phyloP scores from a whole-genome alignment of 2,329 filamentous ascomycete species.

The Cytospora schulzeri region DNA sequence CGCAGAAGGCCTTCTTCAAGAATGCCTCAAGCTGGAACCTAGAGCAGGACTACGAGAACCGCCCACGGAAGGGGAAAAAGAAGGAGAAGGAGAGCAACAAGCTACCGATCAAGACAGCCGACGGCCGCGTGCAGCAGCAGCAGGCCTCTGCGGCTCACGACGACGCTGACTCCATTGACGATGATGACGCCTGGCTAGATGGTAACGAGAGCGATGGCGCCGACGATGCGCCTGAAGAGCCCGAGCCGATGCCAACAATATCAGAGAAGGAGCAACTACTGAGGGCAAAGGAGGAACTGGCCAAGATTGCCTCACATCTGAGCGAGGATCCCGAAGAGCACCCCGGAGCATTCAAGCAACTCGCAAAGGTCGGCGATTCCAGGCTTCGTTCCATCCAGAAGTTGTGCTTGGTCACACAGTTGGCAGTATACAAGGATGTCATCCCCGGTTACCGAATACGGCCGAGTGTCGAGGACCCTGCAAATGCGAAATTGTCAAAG shows the following conservation, averaged over 20 bases:
- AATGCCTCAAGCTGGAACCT: slow-evolving; percentile 84
- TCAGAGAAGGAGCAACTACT: slow-evolving; percentile 78
- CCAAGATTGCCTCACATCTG: slow-evolving; percentile 75
- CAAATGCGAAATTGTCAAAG: slow-evolving; percentile 82
- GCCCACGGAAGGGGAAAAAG: slow-evolving; percentile 73
- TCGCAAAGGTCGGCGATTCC: slow-evolving; percentile 74
- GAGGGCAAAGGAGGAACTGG: slow-evolving; percentile 89
- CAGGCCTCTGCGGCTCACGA: slow-evolving; percentile 47
- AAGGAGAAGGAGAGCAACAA: slow-evolving; percentile 73
- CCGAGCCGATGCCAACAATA: slow-evolving; percentile 60
- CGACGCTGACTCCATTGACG: slow-evolving; percentile 60
- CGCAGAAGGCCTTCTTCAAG: slow-evolving; percentile 69
- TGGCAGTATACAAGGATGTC: slow-evolving; percentile 90
- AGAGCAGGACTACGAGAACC: slow-evolving; percentile 86
- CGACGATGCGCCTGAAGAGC: slow-evolving; percentile 43
- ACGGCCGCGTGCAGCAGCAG: slow-evolving; percentile 74
- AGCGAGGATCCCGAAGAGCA: slow-evolving; percentile 96
- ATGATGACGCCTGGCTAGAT: slow-evolving; percentile 66
- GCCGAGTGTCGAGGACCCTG: slow-evolving; percentile 72
- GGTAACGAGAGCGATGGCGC: slow-evolving; percentile 59
- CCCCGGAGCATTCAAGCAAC: slow-evolving; percentile 72
- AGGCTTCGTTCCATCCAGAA: slow-evolving; percentile 77
- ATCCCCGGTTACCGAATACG: slow-evolving; percentile 97
- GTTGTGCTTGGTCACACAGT: slow-evolving; percentile 81
- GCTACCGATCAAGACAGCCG: slow-evolving; percentile 83